phyloP scores from a whole-genome alignment of 228 moss, liverwort and hornwort genomes.

The Sphagnum fallax region DNA sequence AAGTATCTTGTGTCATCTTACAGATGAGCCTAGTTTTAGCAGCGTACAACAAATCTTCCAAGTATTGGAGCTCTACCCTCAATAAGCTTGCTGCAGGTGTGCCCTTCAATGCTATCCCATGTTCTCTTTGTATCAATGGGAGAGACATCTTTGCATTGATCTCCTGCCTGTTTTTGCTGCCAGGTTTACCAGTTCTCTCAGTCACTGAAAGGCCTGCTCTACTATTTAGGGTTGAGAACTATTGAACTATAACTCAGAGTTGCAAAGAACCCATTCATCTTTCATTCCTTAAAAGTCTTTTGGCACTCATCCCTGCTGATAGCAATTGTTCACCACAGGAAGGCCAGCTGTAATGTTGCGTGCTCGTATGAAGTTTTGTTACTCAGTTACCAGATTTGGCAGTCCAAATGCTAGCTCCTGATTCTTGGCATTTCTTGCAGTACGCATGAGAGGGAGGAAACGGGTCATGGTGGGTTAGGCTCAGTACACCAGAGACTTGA shows the following conservation, averaged over 20 bases:
- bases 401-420: background rate
- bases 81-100: slow-evolving; percentile 88
- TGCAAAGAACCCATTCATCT: background rate
- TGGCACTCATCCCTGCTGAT: background rate
- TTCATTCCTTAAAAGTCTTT: background rate
- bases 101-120: background rate
- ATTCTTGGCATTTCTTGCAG: slow-evolving; percentile 14
- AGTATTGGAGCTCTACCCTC: slow-evolving; percentile 88
- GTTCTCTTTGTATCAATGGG: background rate
- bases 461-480: slow-evolving; percentile 55
- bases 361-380: background rate
- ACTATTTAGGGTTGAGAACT: too few species aligned
- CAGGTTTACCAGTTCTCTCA: background rate
- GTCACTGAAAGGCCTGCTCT: too few species aligned
- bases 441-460: slow-evolving; percentile 48
- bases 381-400: background rate
- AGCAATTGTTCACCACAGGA: background rate
- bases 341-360: background rate
- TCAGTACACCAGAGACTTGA: background rate
- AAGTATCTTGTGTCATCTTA: slow-evolving; percentile 1
- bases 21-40: slow-evolving; percentile 70
- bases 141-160: background rate
- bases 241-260: too few species aligned
- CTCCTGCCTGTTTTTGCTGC: background rate
- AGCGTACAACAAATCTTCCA: slow-evolving; percentile 71